Conservation (phyloP, 306 rosid genomes). For the Pterocarpus santalinus region DNA sequence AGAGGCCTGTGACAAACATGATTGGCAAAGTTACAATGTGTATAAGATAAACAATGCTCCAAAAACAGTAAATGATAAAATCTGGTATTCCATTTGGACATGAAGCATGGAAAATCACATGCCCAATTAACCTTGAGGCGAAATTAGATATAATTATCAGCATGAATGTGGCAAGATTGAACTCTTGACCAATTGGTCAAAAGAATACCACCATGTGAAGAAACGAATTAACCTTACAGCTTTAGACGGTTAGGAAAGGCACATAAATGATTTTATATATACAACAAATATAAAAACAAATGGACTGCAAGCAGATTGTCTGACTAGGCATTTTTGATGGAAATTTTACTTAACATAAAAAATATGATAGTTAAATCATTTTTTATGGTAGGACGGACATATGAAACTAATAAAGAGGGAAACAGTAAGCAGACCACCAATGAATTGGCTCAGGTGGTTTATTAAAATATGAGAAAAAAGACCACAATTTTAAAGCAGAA, state of each 20-base stretch:
- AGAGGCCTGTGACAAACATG: conserved; percentile 76
- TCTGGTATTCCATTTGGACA: not conserved
- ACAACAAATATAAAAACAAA: conserved; percentile 15
- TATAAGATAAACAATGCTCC: conserved; percentile 8
- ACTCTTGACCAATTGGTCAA: conserved; percentile 15
- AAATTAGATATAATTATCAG: conserved; percentile 14
- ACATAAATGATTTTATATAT: conserved; percentile 5
- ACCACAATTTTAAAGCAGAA: not conserved
- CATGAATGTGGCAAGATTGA: not conserved
- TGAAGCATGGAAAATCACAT: conserved; percentile 20
- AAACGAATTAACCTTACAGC: not conserved
- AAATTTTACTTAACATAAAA: not conserved
- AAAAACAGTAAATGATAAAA: conserved; percentile 8
- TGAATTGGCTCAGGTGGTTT: conserved; percentile 12
- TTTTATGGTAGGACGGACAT: not conserved
- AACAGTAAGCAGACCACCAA: not conserved
- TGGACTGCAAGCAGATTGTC: conserved; percentile 25
- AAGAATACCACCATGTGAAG: conserved; percentile 4
- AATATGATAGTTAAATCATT: conserved; percentile 25
- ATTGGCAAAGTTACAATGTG: conserved; percentile 52
- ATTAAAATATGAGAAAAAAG: not conserved
- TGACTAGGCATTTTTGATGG: not conserved
- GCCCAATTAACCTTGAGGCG: conserved; percentile 7
- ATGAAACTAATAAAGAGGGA: not conserved
- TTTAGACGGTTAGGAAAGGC: not conserved